Percentiles rank a stretch among this genome's conserved stretches.
phyloP scores from a whole-genome alignment of 2,329 filamentous ascomycete genomes.

The Conoideocrella luteorostrata region DNA sequence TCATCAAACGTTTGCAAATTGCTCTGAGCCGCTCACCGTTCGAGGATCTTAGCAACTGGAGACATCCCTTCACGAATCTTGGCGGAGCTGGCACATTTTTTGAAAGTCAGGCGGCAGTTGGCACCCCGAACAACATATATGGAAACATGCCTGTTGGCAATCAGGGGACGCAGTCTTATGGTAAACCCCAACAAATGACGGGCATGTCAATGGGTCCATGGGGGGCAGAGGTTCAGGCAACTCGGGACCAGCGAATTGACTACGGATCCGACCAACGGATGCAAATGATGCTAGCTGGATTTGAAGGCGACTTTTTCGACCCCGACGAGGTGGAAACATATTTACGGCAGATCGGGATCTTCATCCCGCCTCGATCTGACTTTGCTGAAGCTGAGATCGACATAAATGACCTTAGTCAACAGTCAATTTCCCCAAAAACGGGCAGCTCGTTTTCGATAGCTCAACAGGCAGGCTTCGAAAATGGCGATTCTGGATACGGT shows the following conservation, averaged over 20 bases:
- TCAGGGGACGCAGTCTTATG: slow-evolving; percentile 24
- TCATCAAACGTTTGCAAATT: slow-evolving; percentile 33
- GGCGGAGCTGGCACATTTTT: slow-evolving; percentile 66
- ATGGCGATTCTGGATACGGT: slow-evolving; percentile 3
- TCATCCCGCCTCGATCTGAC: slow-evolving; percentile 54
- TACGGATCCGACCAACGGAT: slow-evolving; percentile 30
- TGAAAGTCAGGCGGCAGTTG: slow-evolving; percentile 14
- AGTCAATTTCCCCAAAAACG: not conserved
- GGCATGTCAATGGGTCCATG: slow-evolving; percentile 43
- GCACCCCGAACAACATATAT: not conserved
- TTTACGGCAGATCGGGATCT: slow-evolving; percentile 55
- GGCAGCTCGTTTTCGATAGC: not conserved
- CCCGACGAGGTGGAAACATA: slow-evolving; percentile 71
- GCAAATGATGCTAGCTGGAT: slow-evolving; percentile 50
- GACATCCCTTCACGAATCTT: slow-evolving; percentile 56
- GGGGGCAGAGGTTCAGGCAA: slow-evolving; percentile 28
- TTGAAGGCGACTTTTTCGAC: slow-evolving; percentile 72
- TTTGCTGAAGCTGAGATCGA: slow-evolving; percentile 55
- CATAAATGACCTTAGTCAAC: slow-evolving; percentile 29
- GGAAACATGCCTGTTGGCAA: slow-evolving; percentile 26
- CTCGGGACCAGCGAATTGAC: slow-evolving; percentile 37
- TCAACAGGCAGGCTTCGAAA: not conserved
- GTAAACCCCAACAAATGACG: slow-evolving; percentile 17
- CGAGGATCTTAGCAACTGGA: slow-evolving; percentile 50
- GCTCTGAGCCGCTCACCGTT: slow-evolving; percentile 25